A percentile compares a stretch with the other conserved stretches of the same genome.
Evolutionary conservation across 2,329 filamentous ascomycete species (phyloP).

Genomic region (Colletotrichum costaricense): DNA sequence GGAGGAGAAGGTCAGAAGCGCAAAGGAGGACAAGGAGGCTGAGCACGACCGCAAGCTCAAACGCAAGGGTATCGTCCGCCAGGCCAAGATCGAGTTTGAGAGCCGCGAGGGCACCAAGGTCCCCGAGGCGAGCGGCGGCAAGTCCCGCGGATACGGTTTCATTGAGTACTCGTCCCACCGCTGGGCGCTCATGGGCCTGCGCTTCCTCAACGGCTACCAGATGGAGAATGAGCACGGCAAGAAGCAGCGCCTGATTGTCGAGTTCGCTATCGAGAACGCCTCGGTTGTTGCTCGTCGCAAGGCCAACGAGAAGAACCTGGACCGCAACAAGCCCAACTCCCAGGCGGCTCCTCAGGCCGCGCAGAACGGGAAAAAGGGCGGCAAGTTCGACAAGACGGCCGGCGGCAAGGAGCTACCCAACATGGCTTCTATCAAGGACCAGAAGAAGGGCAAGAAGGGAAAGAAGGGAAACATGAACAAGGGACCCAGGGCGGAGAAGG

Average conservation of each 20-base stretch:
- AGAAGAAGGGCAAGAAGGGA: slow-evolving; percentile 49
- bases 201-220: slow-evolving; percentile 88
- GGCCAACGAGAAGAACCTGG: slow-evolving; percentile 47
- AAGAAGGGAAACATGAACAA: slow-evolving; percentile 40
- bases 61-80: slow-evolving; percentile 87
- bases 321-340: slow-evolving; percentile 36
- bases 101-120: slow-evolving; percentile 87
- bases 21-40: slow-evolving; percentile 82
- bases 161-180: slow-evolving; percentile 96
- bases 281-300: slow-evolving; percentile 87
- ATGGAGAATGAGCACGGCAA: slow-evolving; percentile 73
- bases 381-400: slow-evolving; percentile 44
- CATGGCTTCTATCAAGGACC: slow-evolving; percentile 45
- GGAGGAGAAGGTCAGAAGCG: slow-evolving; percentile 86
- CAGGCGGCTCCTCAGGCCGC: slow-evolving; percentile 38
- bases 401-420: slow-evolving; percentile 45
- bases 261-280: slow-evolving; percentile 98
- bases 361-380: slow-evolving; percentile 43
- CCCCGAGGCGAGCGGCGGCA: slow-evolving; percentile 78
- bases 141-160: slow-evolving; percentile 95
- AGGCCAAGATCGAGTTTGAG: slow-evolving; percentile 96
- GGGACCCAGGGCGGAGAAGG: slow-evolving; percentile 44
- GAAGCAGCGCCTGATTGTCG: slow-evolving; percentile 90
- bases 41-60: slow-evolving; percentile 84
- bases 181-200: slow-evolving; percentile 92